phyloP scores from a whole-genome alignment of 306 rosid genomes.

The Medicago truncatula region DNA sequence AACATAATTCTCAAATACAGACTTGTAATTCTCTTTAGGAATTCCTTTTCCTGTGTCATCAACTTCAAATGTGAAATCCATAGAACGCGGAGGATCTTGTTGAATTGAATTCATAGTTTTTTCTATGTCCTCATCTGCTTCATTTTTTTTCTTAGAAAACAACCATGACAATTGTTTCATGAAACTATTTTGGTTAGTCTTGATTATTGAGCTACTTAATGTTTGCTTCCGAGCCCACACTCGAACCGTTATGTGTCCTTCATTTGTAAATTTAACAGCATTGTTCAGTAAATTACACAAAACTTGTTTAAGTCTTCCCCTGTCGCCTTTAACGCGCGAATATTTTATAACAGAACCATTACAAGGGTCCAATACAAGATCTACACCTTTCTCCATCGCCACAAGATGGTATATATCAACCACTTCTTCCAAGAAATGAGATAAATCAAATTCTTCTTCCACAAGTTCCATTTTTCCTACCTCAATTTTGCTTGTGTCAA shows the following conservation, averaged over 20 bases:
- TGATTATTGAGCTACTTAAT: constrained; percentile 45
- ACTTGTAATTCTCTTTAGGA: constrained; percentile 64
- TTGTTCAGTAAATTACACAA: constrained; percentile 73
- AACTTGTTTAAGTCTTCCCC: constrained; percentile 72
- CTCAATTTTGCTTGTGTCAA: constrained; percentile 79
- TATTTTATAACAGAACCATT: constrained; percentile 61
- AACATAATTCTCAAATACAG: constrained; percentile 76
- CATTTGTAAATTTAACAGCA: constrained; percentile 72
- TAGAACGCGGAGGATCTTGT: constrained; percentile 36
- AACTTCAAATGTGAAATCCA: constrained; percentile 73
- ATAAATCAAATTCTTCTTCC: constrained; percentile 70
- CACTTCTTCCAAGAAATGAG: constrained; percentile 68
- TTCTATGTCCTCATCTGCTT: constrained; percentile 37
- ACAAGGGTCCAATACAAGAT: constrained; percentile 66
- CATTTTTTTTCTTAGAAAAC: constrained; percentile 39
- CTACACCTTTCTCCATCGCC: constrained; percentile 69
- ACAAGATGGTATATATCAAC: constrained; percentile 61
- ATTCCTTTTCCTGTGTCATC: constrained; percentile 87
- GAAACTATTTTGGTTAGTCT: constrained; percentile 34
- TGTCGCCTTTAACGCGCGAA: constrained; percentile 63
- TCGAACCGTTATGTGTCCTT: constrained; percentile 64
- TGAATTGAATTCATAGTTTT: constrained; percentile 43
- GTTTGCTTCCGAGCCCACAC: constrained; percentile 61
- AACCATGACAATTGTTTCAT: constrained; percentile 44
- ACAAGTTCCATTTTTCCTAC: constrained; percentile 76